Conservation (phyloP, 148 eudicot genomes). For the Cornus controversa region DNA sequence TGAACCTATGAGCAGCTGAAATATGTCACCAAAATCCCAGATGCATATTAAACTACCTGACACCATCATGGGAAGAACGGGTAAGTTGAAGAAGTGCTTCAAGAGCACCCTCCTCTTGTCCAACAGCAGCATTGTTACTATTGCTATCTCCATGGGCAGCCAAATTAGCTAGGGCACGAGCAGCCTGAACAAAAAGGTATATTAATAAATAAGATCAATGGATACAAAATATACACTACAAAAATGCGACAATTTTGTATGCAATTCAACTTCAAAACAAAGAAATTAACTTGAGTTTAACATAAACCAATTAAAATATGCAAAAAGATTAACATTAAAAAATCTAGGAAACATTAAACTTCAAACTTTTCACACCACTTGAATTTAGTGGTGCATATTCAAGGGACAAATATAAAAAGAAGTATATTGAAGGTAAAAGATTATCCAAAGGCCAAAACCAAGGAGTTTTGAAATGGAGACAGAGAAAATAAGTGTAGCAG, state of each 20-base stretch:
- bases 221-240: background rate
- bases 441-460: background rate
- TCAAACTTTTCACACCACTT: too few relatives aligned
- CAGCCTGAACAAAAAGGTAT: slow-evolving; percentile 55
- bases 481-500: background rate
- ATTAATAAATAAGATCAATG: slow-evolving; percentile 4
- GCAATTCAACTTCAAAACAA: background rate
- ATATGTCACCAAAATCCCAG: slow-evolving; percentile 1
- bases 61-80: slow-evolving; percentile 88
- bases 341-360: too few relatives aligned
- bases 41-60: slow-evolving; percentile 53
- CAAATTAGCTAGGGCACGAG: slow-evolving; percentile 96
- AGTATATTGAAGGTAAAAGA: too few relatives aligned
- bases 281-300: background rate
- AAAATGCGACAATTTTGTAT: too few relatives aligned
- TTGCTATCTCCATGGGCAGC: slow-evolving; percentile 99
- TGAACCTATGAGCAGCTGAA: background rate
- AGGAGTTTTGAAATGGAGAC: background rate
- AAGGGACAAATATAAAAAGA: too few relatives aligned
- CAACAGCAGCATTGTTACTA: slow-evolving; percentile 87
- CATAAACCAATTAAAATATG: background rate
- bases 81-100: slow-evolving; percentile 92
- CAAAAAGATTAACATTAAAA: background rate
- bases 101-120: slow-evolving; percentile 95
- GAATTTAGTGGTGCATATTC: too few relatives aligned